Evolutionary conservation across 2,329 filamentous ascomycete species (phyloP).

Genomic region (Ceratocystis lukuohia): DNA sequence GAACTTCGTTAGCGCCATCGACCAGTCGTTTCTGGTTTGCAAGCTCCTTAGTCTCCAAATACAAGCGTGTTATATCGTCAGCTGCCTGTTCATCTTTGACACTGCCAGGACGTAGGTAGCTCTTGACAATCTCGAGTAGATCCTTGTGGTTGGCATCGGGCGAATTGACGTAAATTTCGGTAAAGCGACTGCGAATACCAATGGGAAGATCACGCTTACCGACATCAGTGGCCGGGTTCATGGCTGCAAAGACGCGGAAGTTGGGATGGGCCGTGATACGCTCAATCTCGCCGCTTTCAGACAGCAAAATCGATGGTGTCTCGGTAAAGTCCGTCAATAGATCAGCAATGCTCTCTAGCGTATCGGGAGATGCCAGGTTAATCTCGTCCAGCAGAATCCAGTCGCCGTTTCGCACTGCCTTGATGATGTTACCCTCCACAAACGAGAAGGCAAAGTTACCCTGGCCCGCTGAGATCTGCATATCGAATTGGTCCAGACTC

Average conservation of each 20-base stretch:
- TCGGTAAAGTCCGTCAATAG: slow-evolving; percentile 62
- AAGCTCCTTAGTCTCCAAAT: slow-evolving; percentile 72
- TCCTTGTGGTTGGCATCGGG: slow-evolving; percentile 81
- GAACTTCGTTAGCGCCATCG: slow-evolving; percentile 88
- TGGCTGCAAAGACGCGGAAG: slow-evolving; percentile 93
- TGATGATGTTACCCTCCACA: slow-evolving; percentile 88
- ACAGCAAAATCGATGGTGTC: slow-evolving; percentile 70
- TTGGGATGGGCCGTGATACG: slow-evolving; percentile 78
- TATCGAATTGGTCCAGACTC: slow-evolving; percentile 64
- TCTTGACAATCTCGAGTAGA: slow-evolving; percentile 73
- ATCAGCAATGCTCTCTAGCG: slow-evolving; percentile 83
- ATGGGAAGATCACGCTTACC: slow-evolving; percentile 89
- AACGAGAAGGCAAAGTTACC: slow-evolving; percentile 85
- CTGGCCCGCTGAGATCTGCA: slow-evolving; percentile 46
- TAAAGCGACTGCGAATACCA: slow-evolving; percentile 82
- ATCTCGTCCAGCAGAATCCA: slow-evolving; percentile 98
- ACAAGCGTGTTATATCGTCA: slow-evolving; percentile 72
- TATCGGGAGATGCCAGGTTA: slow-evolving; percentile 88
- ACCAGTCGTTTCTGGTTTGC: slow-evolving; percentile 74
- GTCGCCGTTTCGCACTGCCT: slow-evolving; percentile 88
- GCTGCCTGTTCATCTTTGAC: slow-evolving; percentile 60
- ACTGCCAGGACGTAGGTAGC: slow-evolving; percentile 63
- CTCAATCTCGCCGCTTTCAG: slow-evolving; percentile 87
- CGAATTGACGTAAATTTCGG: slow-evolving; percentile 85
- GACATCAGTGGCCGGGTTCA: slow-evolving; percentile 97